Base-by-base conservation (phyloP, 2,329 filamentous ascomycete species). In the Zasmidium cellare region DNA sequence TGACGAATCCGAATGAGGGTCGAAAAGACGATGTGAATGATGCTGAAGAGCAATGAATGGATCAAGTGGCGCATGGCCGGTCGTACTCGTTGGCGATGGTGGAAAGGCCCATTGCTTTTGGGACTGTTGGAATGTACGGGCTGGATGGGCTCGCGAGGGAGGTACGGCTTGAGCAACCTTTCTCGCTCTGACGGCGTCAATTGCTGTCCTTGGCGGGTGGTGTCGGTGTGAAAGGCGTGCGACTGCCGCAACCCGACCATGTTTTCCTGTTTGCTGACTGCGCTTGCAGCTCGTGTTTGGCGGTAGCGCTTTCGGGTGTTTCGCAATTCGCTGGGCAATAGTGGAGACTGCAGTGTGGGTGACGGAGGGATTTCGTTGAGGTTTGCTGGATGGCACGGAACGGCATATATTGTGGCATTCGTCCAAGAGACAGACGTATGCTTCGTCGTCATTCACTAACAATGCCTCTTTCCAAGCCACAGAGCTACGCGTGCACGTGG, bases 1-100 rank as follows among this genome's bases (percentile, higher is more conserved):
- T 91, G 87, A 57, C 92, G 87, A 58, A 91, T 76, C 62, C 92
- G 89, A 65, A 97, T 88, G 74, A 94, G 96, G 64, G 97, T 79
- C 6, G 91, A 93, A 77, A 96, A 97, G 65, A 96, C 73, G 61
- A 88, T 83, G 70, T 96, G 91, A 65, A 93, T 80, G 56, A 90
- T 68, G 59, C 83, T 81, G 74, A 88, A 92, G 59, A 91, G 72
- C 44, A 91, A 72, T 54, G 86, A 73, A 74, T 91, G 83, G 45
- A 92, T 74, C 67, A 69, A 54, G 28, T 67, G 62, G 25, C 62
- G 63, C 55, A 70, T 61, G 3, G 66, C 65, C 5, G 69, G 67
- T 2, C 69, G 68, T 12, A 71, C 54, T 18, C 69, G 66, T 28
- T 62, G 65, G 23, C 64, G 65, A 53, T 67, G 68, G 52, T 62